Conservation (phyloP, 352 stramenopile genomes). For the Globisporangium okanoganense region DNA sequence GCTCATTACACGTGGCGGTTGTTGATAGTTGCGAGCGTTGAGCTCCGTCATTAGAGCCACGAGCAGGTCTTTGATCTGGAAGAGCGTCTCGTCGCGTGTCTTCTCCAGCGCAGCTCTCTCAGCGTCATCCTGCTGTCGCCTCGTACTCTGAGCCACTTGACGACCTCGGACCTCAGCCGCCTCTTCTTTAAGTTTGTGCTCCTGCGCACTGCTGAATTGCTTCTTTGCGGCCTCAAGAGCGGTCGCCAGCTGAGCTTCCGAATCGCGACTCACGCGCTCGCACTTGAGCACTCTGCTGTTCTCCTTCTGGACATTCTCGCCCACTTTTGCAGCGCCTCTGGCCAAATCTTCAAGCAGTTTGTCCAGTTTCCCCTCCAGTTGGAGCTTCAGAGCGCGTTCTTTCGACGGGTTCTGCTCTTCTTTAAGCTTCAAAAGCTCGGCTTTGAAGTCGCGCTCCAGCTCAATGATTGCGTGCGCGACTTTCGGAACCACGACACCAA, state of each 20-base stretch:
- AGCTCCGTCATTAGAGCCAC: constrained; percentile 29
- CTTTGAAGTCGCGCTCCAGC: constrained; percentile 39
- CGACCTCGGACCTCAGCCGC: not conserved
- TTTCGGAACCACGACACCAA: constrained; percentile 38
- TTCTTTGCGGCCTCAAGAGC: constrained; percentile 23
- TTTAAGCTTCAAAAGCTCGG: constrained; percentile 30
- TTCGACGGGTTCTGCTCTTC: constrained; percentile 65
- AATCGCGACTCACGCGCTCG: constrained; percentile 7
- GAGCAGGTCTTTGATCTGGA: constrained; percentile 58
- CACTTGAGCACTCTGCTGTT: constrained; percentile 25
- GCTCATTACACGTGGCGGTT: not conserved
- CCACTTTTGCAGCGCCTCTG: constrained; percentile 12
- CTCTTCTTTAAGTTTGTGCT: not conserved
- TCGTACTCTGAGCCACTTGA: not conserved
- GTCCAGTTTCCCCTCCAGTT: constrained; percentile 35
- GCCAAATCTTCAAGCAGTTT: constrained; percentile 23
- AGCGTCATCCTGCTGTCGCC: not conserved
- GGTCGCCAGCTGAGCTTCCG: constrained; percentile 19
- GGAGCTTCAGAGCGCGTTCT: constrained; percentile 27
- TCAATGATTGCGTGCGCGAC: constrained; percentile 32
- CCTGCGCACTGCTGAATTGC: constrained; percentile 8
- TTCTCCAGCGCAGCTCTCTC: constrained; percentile 7
- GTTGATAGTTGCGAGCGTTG: constrained; percentile 6
- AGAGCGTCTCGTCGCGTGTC: constrained; percentile 36
- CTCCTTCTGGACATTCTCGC: constrained; percentile 10